Conservation (phyloP, 2,329 filamentous ascomycete species). For the Venturia effusa region DNA sequence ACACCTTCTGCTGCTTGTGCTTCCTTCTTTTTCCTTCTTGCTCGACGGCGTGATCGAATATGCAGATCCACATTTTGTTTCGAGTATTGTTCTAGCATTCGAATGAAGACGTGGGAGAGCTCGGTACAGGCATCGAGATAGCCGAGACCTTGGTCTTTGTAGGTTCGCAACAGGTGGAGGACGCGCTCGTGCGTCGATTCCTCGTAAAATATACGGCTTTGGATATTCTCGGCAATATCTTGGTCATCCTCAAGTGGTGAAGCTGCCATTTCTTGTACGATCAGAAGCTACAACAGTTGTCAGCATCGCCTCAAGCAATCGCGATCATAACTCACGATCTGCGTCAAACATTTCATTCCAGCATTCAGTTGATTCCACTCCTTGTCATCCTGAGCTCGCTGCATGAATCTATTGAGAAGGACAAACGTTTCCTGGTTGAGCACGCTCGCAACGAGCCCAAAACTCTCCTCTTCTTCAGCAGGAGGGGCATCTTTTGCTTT, state of each 20-base stretch:
- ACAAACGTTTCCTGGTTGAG: constrained; percentile 94
- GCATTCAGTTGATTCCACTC: constrained; percentile 79
- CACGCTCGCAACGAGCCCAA: constrained; percentile 77
- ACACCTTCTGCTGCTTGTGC: constrained; percentile 24
- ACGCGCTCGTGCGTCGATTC: constrained; percentile 86
- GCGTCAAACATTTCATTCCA: constrained; percentile 87
- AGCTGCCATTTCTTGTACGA: constrained; percentile 83
- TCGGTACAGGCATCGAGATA: constrained; percentile 91
- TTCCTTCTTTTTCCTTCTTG: constrained; percentile 59
- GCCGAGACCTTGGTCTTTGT: constrained; percentile 87
- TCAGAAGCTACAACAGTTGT: constrained; percentile 44
- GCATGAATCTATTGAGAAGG: constrained; percentile 72
- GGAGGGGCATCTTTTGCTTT: constrained; percentile 31
- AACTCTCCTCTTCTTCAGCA: constrained; percentile 52
- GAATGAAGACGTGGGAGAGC: constrained; percentile 79
- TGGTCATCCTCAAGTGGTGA: constrained; percentile 84
- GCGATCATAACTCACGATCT: constrained; percentile 43
- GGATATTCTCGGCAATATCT: constrained; percentile 94
- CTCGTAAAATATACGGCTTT: constrained; percentile 97
- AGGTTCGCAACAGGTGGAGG: constrained; percentile 67
- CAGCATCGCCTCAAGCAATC: constrained; percentile 11
- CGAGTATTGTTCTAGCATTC: constrained; percentile 84
- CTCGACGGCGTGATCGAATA: constrained; percentile 68
- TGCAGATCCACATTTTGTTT: constrained; percentile 94
- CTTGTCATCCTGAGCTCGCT: constrained; percentile 68